These are phyloP conservation scores for Knufia petricola DNA, from an alignment of 2,329 filamentous ascomycete species.

Conservation along the genomic window DNA sequence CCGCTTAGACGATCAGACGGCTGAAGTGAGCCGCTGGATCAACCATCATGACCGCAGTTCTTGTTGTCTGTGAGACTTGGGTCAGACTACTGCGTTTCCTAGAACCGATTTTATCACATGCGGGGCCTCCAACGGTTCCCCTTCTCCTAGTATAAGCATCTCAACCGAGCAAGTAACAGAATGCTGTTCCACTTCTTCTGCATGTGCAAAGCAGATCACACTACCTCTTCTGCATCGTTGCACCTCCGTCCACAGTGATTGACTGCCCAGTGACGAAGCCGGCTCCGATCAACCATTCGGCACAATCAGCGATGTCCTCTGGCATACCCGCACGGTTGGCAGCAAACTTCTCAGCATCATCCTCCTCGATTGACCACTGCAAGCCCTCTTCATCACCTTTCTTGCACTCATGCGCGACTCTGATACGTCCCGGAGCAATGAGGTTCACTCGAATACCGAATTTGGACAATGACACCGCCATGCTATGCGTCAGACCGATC, in stretches of 20 bases:
- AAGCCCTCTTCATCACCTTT: conserved; percentile 35
- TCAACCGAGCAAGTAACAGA: neutral
- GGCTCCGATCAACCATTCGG: conserved; percentile 26
- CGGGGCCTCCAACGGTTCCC: too few species aligned
- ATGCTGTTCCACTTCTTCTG: neutral
- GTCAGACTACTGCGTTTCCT: too few species aligned
- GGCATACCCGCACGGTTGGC: conserved; percentile 38
- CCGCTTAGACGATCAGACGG: too few species aligned
- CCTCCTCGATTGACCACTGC: conserved; percentile 31
- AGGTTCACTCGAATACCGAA: conserved; percentile 32
- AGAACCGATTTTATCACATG: too few species aligned
- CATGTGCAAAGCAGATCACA: neutral
- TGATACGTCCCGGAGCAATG: conserved; percentile 39
- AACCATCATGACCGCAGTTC: too few species aligned
- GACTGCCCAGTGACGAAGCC: conserved; percentile 23
- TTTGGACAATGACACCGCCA: conserved; percentile 29
- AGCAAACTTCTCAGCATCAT: conserved; percentile 36
- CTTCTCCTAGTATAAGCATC: too few species aligned
- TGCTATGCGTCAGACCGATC: conserved; percentile 30
- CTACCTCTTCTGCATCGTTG: conserved; percentile 20
- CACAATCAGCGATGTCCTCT: conserved; percentile 37
- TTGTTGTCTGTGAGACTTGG: too few species aligned
- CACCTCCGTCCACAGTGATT: conserved; percentile 22
- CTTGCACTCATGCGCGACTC: conserved; percentile 38
- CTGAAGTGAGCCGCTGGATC: too few species aligned